Percentiles rank a stretch among this genome's conserved stretches.
Conservation (phyloP, 192 early-diverging fungal species). For the Diversispora eburnea region DNA sequence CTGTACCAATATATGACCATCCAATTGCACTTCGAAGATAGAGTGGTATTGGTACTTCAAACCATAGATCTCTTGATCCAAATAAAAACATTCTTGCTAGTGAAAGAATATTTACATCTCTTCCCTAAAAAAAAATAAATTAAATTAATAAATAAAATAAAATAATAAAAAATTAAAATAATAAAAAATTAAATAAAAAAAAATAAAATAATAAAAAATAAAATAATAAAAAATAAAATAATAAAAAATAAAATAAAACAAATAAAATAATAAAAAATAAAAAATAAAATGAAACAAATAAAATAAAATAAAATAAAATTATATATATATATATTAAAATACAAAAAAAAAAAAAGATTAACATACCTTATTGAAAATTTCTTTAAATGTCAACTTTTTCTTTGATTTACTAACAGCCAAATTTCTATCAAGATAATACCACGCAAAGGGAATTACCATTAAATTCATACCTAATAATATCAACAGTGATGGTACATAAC, state of each 20-base stretch:
- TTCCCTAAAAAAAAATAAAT: conserved; percentile 2
- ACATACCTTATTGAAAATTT: conserved; percentile 16
- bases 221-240: no score
- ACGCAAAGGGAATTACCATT: conserved; percentile 21
- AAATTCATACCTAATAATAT: conserved; percentile 35
- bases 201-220: neutral
- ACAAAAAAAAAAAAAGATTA: neutral
- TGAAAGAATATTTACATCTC: conserved; percentile 35
- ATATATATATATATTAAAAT: neutral
- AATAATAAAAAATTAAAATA: no score
- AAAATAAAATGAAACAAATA: no score
- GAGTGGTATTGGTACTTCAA: conserved; percentile 41
- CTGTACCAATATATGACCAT: conserved; percentile 39
- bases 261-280: no score
- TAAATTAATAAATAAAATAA: neutral
- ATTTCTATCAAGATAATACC: conserved; percentile 24
- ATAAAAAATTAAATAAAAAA: no score
- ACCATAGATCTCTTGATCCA: conserved; percentile 44
- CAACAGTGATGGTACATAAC: conserved; percentile 36
- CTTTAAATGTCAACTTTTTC: conserved; percentile 13
- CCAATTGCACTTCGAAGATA: conserved; percentile 34
- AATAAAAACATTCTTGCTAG: conserved; percentile 49
- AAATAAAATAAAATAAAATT: no score
- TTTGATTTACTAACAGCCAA: conserved; percentile 24
- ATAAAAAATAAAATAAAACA: neutral